Conservation (phyloP, 495 filamentous ascomycete species). For the Monascus purpureus region DNA sequence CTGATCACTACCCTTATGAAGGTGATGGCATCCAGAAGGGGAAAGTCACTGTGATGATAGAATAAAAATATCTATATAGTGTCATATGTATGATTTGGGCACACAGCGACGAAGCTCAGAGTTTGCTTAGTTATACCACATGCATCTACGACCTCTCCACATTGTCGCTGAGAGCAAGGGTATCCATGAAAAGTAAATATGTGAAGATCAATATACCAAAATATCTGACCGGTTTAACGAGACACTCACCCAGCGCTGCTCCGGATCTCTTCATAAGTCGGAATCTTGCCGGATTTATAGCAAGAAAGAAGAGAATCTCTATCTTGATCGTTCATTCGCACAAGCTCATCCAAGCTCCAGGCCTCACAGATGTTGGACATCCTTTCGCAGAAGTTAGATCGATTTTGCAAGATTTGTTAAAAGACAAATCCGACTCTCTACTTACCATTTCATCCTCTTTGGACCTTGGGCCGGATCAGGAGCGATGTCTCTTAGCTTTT, state of each 20-base stretch:
- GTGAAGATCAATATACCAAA: background rate
- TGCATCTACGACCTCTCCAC: too few relatives aligned
- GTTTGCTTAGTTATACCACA: too few relatives aligned
- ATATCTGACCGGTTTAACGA: background rate
- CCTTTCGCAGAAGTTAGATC: slow-evolving; percentile 28
- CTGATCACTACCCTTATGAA: too few relatives aligned
- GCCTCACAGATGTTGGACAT: slow-evolving; percentile 84
- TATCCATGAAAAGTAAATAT: background rate
- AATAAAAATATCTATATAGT: too few relatives aligned
- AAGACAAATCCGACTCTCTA: too few relatives aligned
- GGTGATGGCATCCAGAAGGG: too few relatives aligned
- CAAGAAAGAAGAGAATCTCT: slow-evolving; percentile 63
- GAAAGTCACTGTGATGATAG: too few relatives aligned
- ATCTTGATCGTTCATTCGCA: slow-evolving; percentile 68
- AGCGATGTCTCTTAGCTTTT: slow-evolving; percentile 64
- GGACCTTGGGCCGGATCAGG: slow-evolving; percentile 59
- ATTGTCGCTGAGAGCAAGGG: too few relatives aligned
- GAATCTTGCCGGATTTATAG: slow-evolving; percentile 41
- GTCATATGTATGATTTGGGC: too few relatives aligned
- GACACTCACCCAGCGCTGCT: background rate
- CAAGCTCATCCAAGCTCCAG: slow-evolving; percentile 77
- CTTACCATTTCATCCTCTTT: slow-evolving; percentile 84
- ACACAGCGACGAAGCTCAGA: too few relatives aligned
- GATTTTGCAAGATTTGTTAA: background rate
- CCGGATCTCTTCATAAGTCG: slow-evolving; percentile 25